Base-by-base conservation (phyloP, 352 stramenopile species). In the Phytophthora sp. region DNA sequence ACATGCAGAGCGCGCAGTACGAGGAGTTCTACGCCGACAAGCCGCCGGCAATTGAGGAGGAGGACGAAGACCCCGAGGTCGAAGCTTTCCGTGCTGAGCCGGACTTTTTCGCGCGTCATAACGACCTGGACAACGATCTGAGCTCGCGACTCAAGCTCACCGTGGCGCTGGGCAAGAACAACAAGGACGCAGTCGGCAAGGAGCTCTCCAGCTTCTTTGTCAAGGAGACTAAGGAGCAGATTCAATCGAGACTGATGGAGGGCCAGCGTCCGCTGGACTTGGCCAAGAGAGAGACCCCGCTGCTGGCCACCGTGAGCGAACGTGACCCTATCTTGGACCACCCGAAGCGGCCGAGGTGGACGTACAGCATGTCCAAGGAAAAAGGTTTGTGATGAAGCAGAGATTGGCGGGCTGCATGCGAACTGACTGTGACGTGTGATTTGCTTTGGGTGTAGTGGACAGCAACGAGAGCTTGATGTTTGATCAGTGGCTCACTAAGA, bases 161-260 rank as follows among this genome's bases (percentile, higher is more conserved):
- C 6, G 86, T 92, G 30, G 83, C 86, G 56, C 67, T 95, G 7
- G 86, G 86, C 32, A 89, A 90, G 46, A 88, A 91, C 69, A 92
- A 86, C 66, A 95, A 92, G 52, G 82, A 93, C 56, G 59, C 81
- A 2, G 80, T 93, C 26, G 86, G 84, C 21, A 95, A 93, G 60
- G 79, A 95, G 61, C 74, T 95, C 11, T 93, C 86, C 34, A 90
- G 82, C 53, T 95, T 89, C 54, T 95, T 95, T 31, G 86, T 93
- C 15, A 95, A 92, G 46, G 86, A 95, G 64, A 91, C 84, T 21
- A 92, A 93, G 56, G 86, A 95, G 69, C 84, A 95, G 63, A 92
- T 95, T 42, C 84, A 95, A 45, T 27, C 93, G 68, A 79, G 86
- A 44, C 78, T 95, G 17, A 91, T 93, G 84, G 86, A 95, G 63